Percentiles rank a stretch among this genome's conserved stretches.
Conservation (phyloP, 2,329 filamentous ascomycete species). For the Amauroascus verrucosus region DNA sequence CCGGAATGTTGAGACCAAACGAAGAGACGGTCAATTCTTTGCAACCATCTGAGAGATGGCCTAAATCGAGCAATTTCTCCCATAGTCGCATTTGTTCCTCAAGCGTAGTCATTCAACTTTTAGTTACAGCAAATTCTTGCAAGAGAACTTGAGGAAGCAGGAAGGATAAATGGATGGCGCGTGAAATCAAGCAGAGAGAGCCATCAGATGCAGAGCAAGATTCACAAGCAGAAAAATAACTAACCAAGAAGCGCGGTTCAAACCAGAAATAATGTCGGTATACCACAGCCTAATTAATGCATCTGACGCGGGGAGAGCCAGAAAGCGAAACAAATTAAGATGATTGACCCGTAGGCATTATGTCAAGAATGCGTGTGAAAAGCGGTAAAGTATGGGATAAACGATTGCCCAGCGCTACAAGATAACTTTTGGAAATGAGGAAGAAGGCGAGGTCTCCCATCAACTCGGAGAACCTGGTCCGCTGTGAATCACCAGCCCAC, state of each 20-base stretch:
- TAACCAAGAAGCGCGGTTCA: not conserved
- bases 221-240: not conserved
- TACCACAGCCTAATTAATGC: not conserved
- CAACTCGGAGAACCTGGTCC: not conserved
- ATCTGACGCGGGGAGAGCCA: not conserved
- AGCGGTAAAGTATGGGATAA: not conserved
- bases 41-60: not conserved
- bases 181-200: not conserved
- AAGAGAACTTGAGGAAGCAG: not conserved
- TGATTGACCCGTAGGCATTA: not conserved
- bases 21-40: not conserved
- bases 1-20: not conserved
- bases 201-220: not conserved
- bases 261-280: not conserved
- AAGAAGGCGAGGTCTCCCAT: not conserved
- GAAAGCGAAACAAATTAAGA: not conserved
- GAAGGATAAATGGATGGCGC: not conserved
- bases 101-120: not conserved
- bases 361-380: not conserved
- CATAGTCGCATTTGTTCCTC: not conserved
- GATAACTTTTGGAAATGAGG: not conserved
- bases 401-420: not conserved
- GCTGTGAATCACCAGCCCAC: not conserved
- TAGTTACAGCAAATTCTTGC: not conserved
- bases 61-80: not conserved